Evolutionary conservation across 208 protist genomes (phyloP), one percentile per base, ranked within the genome.

Genomic region (Lotmaria passim): DNA sequence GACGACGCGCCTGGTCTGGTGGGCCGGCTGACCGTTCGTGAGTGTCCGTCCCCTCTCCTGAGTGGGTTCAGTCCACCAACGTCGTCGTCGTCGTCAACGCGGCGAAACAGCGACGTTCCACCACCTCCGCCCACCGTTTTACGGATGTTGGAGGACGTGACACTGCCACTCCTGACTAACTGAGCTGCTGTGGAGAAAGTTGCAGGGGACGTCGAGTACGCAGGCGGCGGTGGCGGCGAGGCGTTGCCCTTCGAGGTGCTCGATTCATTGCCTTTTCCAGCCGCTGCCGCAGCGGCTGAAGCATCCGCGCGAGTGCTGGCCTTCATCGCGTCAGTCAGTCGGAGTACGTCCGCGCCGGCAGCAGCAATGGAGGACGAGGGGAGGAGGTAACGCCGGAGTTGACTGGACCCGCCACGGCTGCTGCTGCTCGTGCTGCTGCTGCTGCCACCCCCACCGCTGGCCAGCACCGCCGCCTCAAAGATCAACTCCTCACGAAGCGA

Each of bases 401-500:
- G 59, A 2, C 24, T 44, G 3, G 38, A 4, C 7, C 71, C 63
- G 21, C 39, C 57, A 30, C 48, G 31, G n/a, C 38, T 19, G 26
- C 30, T 43, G 55, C 19, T 15, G 26, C 7, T 2, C 5, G 7
- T 19, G 12, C 39, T 41, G 55, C 30, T 41, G 59, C 31, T 43
- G 47, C 38, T 41, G 36, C 33, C 34, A 12, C 34, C 56, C 2
- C 23, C 21, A 21, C 41, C 50, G 24, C 28, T 39, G 24, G 58
- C 59, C 30, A 73, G 51, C 1, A 67, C 62, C 0, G 74, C 53
- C 14, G 48, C 81, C 46, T 81, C 70, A 11, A 89, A 64, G 24
- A 83, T 81, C 21, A 82, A 70, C 51, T 78, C 85, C 75, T 93
- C 88, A 21, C 61, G 55, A 34, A 90, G 60, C 19, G 78, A 75